These are phyloP conservation scores for Trichosporon inkin DNA, from an alignment of 1,284 basidiomycete genomes.

Conservation along the genomic window DNA sequence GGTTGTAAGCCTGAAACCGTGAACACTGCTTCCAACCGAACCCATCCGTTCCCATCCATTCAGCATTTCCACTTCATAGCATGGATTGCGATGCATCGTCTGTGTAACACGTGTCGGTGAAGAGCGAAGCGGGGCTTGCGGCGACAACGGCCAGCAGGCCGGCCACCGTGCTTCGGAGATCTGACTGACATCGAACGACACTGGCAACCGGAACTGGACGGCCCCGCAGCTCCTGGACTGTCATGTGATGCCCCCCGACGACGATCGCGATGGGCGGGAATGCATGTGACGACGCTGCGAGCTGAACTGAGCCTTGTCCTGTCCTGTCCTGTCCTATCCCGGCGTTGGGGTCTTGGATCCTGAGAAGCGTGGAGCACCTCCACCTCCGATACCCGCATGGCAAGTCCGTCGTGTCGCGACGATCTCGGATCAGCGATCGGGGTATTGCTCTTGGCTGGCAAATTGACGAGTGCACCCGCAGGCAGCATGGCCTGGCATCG, in stretches of 20 bases:
- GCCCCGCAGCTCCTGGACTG: too few relatives aligned
- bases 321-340: background rate
- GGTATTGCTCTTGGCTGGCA: background rate
- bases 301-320: background rate
- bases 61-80: conserved; percentile 1
- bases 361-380: background rate
- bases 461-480: background rate
- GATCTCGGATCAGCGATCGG: conserved; percentile 2
- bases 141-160: too few relatives aligned
- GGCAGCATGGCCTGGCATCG: background rate
- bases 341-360: too few relatives aligned
- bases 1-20: background rate
- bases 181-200: too few relatives aligned
- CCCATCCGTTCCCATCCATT: background rate
- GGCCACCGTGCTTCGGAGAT: too few relatives aligned
- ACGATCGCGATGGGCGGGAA: too few relatives aligned
- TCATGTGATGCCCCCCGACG: too few relatives aligned
- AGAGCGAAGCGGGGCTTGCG: too few relatives aligned
- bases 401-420: background rate
- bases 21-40: background rate
- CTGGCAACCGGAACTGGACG: too few relatives aligned
- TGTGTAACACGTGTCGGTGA: background rate
- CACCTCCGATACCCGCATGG: background rate
- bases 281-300: too few relatives aligned
- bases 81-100: conserved; percentile 1